Conservation (phyloP, 148 eudicot species). For the Beta vulgaris region DNA sequence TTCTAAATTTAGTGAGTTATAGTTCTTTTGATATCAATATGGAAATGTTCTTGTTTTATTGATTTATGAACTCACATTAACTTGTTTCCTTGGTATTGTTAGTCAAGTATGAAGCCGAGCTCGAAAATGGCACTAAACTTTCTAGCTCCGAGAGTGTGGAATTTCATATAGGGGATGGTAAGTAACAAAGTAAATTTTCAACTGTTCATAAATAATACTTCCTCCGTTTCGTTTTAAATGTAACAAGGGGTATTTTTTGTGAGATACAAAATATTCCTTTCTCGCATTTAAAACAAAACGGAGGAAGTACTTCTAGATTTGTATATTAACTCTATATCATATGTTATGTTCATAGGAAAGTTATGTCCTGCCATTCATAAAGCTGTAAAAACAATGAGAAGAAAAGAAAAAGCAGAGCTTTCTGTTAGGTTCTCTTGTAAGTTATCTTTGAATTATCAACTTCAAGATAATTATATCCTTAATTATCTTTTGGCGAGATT, state of each 20-base stretch:
- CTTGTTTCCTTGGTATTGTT: background rate
- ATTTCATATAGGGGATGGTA: conserved; percentile 45
- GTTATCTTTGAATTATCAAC: background rate
- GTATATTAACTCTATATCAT: too few species aligned
- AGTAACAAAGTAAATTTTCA: background rate
- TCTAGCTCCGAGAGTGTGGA: conserved; percentile 32
- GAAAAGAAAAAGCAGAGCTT: conserved; percentile 42
- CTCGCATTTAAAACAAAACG: too few species aligned
- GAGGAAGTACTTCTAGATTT: too few species aligned
- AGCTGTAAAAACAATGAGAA: conserved; percentile 48
- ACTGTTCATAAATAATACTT: too few species aligned
- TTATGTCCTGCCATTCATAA: conserved; percentile 44
- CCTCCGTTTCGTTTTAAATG: too few species aligned
- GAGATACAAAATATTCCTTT: too few species aligned
- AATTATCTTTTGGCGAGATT: background rate
- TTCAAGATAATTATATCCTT: too few species aligned
- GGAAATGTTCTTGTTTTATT: background rate
- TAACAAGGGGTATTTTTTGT: too few species aligned
- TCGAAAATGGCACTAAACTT: conserved; percentile 42
- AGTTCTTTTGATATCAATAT: background rate
- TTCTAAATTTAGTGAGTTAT: background rate
- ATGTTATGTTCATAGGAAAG: conserved; percentile 12
- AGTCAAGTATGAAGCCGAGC: conserved; percentile 51
- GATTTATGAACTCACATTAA: background rate
- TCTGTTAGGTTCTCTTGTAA: conserved; percentile 40